Conservation (phyloP, 176 grass and related monocot genomes). For the Zea luxurians region DNA sequence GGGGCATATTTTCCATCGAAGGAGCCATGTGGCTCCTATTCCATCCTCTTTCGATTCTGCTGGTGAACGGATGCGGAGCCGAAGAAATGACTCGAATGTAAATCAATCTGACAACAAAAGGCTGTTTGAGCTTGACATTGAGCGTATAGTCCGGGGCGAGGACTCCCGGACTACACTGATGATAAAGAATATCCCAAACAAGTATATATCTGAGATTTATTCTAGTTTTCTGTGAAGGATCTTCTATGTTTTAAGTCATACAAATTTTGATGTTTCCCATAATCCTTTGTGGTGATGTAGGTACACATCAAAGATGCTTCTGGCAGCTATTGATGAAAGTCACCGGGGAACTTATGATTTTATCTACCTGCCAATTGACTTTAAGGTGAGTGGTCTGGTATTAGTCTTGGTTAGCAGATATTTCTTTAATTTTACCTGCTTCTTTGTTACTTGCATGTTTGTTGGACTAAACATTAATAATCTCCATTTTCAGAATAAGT, state of each 20-base stretch:
- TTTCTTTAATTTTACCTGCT: constrained; percentile 28
- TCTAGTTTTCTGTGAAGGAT: constrained; percentile 47
- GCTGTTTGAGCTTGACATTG: constrained; percentile 88
- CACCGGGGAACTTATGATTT: constrained; percentile 95
- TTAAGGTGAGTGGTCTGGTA: constrained; percentile 57
- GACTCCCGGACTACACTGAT: constrained; percentile 86
- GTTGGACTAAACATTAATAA: constrained; percentile 12
- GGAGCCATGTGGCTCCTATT: constrained; percentile 57
- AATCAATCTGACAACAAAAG: constrained; percentile 86
- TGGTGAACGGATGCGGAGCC: constrained; percentile 59
- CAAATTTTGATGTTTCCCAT: constrained; percentile 42
- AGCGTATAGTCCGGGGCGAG: constrained; percentile 66
- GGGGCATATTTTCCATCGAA: constrained; percentile 68
- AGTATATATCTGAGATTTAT: constrained; percentile 52
- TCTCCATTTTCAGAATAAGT: constrained; percentile 81
- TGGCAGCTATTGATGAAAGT: constrained; percentile 93
- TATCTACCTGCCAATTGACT: constrained; percentile 95
- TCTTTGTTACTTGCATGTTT: constrained; percentile 17
- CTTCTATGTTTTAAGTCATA: constrained; percentile 26
- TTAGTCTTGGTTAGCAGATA: constrained; percentile 16
- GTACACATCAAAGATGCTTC: constrained; percentile 98
- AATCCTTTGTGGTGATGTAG: constrained; percentile 43
- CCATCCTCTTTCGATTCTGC: constrained; percentile 61
- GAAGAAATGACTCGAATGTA: constrained; percentile 68
- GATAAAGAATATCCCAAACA: constrained; percentile 99